Percentiles rank a stretch among this genome's conserved stretches.
Evolutionary conservation across 2,329 filamentous ascomycete species (phyloP).

Genomic region (Capronia americana): DNA sequence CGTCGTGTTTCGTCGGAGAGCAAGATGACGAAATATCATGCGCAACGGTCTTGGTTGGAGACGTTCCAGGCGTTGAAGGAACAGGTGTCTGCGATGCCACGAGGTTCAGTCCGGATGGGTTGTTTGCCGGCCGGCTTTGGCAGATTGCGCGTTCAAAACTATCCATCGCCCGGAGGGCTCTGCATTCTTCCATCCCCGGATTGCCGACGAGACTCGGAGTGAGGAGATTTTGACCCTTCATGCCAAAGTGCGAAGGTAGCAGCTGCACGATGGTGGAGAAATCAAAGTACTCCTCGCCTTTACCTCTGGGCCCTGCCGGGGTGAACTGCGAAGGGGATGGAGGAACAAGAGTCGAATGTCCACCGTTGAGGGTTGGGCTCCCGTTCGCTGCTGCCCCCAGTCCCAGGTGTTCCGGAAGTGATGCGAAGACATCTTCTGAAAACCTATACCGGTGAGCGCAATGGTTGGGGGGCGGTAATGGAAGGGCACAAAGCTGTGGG

Average conservation of each 20-base stretch:
- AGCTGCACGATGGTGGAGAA: conserved; percentile 3
- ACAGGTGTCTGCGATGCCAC: background rate
- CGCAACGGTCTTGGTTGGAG: background rate
- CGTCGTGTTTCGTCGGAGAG: background rate
- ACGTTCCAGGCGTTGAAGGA: background rate
- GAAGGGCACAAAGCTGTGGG: conserved; percentile 7
- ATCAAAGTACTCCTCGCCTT: background rate
- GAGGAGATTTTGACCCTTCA: background rate
- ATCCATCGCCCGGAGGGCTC: conserved; percentile 7
- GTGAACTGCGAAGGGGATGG: background rate
- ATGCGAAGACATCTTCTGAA: conserved; percentile 17
- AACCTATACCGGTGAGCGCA: background rate
- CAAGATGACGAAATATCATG: background rate
- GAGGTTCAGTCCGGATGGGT: background rate
- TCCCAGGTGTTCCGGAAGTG: conserved; percentile 13
- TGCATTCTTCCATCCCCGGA: background rate
- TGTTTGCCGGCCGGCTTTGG: background rate
- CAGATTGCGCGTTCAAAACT: conserved; percentile 17
- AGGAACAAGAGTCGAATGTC: no score
- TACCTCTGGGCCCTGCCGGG: background rate
- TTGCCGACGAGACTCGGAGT: background rate
- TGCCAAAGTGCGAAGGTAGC: background rate
- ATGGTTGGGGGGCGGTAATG: conserved; percentile 2
- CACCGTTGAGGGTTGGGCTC: background rate
- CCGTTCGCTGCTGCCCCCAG: background rate